These are phyloP conservation scores for Paraphoma chrysanthemicola DNA, from an alignment of 2,329 filamentous ascomycete genomes.

Conservation along the genomic window DNA sequence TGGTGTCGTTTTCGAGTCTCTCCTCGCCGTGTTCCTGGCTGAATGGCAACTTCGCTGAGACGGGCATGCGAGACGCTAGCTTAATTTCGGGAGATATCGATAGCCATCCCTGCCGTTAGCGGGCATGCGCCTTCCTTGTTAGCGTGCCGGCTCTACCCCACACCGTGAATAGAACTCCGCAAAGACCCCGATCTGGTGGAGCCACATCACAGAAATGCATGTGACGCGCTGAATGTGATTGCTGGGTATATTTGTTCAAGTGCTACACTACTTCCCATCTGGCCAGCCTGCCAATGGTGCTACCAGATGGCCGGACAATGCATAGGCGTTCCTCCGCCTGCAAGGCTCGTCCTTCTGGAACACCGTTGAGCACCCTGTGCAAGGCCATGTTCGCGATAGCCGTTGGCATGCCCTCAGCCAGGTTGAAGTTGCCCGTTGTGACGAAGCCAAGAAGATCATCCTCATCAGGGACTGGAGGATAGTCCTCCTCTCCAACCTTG, in stretches of 20 bases:
- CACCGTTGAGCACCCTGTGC: constrained; percentile 61
- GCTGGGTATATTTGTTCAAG: neutral
- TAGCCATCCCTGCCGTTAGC: constrained; percentile 23
- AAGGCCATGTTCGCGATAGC: constrained; percentile 76
- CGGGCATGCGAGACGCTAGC: constrained; percentile 28
- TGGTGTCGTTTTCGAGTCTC: constrained; percentile 21
- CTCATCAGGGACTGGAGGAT: constrained; percentile 74
- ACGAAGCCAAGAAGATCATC: constrained; percentile 88
- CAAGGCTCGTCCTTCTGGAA: constrained; percentile 29
- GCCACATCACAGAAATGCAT: neutral
- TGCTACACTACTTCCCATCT: constrained; percentile 72
- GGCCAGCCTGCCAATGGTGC: constrained; percentile 78
- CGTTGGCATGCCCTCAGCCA: constrained; percentile 76
- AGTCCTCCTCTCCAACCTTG: constrained; percentile 47
- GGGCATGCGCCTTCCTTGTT: constrained; percentile 16
- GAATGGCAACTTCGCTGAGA: constrained; percentile 6
- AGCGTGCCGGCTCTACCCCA: constrained; percentile 12
- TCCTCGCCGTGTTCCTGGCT: constrained; percentile 4
- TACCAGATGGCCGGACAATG: constrained; percentile 82
- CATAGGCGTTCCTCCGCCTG: constrained; percentile 62
- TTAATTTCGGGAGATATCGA: constrained; percentile 27
- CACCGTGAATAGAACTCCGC: constrained; percentile 9
- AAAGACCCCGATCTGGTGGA: neutral
- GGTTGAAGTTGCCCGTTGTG: constrained; percentile 82
- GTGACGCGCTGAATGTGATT: neutral